A percentile compares a stretch with the other conserved stretches of the same genome.
Evolutionary conservation across 2,329 filamentous ascomycete genomes (phyloP).

Genomic region (Achaetomium macrosporum): DNA sequence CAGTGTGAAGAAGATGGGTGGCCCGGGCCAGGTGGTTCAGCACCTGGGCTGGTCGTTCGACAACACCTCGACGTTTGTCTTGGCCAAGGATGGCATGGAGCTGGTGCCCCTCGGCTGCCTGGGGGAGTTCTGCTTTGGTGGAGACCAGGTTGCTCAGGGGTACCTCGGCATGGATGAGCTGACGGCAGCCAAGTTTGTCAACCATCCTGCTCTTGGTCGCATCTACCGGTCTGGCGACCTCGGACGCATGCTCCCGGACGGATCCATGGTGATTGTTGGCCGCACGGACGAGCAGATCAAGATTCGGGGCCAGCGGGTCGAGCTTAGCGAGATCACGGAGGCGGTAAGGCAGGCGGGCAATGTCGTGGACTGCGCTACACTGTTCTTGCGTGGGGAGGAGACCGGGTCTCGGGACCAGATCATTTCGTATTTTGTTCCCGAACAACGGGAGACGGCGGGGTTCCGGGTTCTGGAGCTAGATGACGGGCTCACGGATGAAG

Average conservation of each 20-base stretch:
- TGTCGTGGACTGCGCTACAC: constrained; percentile 57
- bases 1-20: constrained; percentile 59
- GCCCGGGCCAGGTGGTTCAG: constrained; percentile 52
- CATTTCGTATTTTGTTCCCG: constrained; percentile 62
- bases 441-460: neutral
- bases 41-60: constrained; percentile 70
- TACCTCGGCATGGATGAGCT: constrained; percentile 63
- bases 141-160: constrained; percentile 70
- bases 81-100: constrained; percentile 40
- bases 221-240: constrained; percentile 80
- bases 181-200: constrained; percentile 61
- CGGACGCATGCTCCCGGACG: constrained; percentile 71
- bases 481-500: constrained; percentile 25
- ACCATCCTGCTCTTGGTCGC: constrained; percentile 62
- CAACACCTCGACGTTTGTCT: constrained; percentile 71
- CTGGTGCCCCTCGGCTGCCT: constrained; percentile 63
- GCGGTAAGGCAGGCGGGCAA: constrained; percentile 46
- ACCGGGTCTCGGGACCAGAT: constrained; percentile 46
- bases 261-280: constrained; percentile 66
- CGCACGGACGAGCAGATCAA: constrained; percentile 77
- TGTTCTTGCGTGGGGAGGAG: constrained; percentile 45
- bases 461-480: constrained; percentile 37
- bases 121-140: constrained; percentile 83
- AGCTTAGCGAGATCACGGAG: constrained; percentile 69
- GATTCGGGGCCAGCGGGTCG: constrained; percentile 72